Percentiles rank a stretch among this genome's conserved stretches.
Conservation (phyloP, 2,329 filamentous ascomycete genomes). For the Fonsecaea pedrosoi region DNA sequence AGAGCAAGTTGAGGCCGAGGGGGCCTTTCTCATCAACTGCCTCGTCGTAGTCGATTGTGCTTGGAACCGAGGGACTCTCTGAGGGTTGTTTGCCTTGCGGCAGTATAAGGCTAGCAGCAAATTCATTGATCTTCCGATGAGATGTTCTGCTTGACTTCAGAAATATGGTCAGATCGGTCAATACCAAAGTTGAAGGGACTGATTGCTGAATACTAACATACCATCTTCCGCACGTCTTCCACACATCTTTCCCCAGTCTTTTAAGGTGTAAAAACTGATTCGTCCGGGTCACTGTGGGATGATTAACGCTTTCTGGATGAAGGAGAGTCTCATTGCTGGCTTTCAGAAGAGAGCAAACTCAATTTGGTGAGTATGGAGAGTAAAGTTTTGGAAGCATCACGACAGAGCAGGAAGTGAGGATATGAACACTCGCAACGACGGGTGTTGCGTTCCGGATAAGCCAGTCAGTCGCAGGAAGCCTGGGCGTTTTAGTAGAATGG, state of each 20-base stretch:
- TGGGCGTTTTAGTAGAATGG: no score
- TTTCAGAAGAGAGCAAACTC: not conserved
- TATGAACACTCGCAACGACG: no score
- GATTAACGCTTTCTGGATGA: not conserved
- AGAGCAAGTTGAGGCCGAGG: not conserved
- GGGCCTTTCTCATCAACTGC: not conserved
- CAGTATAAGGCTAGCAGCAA: not conserved
- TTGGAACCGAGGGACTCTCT: not conserved
- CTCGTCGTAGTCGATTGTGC: not conserved
- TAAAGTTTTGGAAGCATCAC: not conserved
- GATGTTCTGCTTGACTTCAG: constrained; percentile 1
- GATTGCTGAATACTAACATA: no score
- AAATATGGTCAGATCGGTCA: no score
- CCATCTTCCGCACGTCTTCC: not conserved
- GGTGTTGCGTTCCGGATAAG: no score
- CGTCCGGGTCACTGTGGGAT: not conserved
- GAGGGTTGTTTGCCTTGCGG: not conserved
- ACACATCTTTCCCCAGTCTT: no score
- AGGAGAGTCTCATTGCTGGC: not conserved
- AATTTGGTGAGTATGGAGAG: not conserved
- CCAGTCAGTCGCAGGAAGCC: no score
- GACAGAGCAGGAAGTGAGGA: not conserved
- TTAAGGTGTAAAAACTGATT: not conserved
- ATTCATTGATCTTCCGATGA: not conserved
- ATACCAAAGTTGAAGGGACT: no score